These are phyloP conservation scores for Asterochloris sp. DNA, from an alignment of 139 green algal species.

Conservation along the genomic window DNA sequence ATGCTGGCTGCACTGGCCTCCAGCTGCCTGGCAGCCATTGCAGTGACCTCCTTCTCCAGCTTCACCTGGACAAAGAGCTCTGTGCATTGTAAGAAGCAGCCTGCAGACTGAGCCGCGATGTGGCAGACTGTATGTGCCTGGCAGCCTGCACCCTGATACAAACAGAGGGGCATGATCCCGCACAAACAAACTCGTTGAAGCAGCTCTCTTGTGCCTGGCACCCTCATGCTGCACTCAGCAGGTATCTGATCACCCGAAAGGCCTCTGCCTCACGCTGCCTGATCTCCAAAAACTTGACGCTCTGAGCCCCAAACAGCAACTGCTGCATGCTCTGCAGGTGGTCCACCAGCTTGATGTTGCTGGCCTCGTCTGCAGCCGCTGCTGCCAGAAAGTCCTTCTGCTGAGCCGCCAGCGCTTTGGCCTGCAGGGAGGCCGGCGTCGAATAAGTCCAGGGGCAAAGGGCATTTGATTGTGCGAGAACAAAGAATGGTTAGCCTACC, in stretches of 20 bases:
- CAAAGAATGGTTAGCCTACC: too few species aligned
- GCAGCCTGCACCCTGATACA: neutral
- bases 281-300: conserved; percentile 41
- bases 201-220: too few species aligned
- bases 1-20: conserved; percentile 11
- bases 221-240: too few species aligned
- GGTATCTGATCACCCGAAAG: neutral
- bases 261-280: conserved; percentile 53
- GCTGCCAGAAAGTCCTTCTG: conserved; percentile 13
- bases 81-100: neutral
- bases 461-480: too few species aligned
- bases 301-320: conserved; percentile 43
- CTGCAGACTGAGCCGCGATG: neutral
- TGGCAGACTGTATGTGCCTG: neutral
- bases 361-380: neutral
- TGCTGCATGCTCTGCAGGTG: conserved; percentile 41
- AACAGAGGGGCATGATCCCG: too few species aligned
- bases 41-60: conserved; percentile 28
- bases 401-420: conserved; percentile 35
- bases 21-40: conserved; percentile 18
- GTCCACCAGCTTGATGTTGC: neutral
- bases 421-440: neutral
- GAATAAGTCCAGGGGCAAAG: neutral
- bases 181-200: too few species aligned
- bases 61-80: conserved; percentile 18